Evolutionary conservation across 2,329 filamentous ascomycete genomes (phyloP), one percentile per base, ranked within the genome.

Genomic region (Metarhizium anisopliae): DNA sequence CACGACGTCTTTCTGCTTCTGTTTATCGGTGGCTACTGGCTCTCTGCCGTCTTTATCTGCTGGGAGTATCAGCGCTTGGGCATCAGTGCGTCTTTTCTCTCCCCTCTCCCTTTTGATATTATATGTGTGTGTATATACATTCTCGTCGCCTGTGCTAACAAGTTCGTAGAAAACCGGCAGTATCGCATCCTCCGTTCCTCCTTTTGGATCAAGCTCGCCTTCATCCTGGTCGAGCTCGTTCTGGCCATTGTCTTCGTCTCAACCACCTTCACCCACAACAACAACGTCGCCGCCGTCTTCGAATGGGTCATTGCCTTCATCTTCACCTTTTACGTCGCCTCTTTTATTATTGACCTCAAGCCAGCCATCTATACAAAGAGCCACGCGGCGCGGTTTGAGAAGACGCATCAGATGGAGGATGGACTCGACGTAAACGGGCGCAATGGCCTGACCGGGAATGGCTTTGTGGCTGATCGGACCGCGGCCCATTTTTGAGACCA

Each of bases 41-140:
- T 96, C 55, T 90, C 86, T 4, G 92, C 93, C 55, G 80, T 96
- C 62, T 93, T 92, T 71, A 87, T 93, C 61, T 96, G 92, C 75
- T 85, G 83, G 74, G 91, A 96, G 70, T 96, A 95, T 70, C 87
- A 94, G 65, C 85, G 89, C 2, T 79, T 97, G 1, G 90, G 91
- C 30, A 84, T 87, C 54, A 86, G 81, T 82, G 70, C 54, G 79
- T 74, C 38, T 16, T 49, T 51, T 30, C 45, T 13, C 45, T 43
- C 20, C 53, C 25, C n/a, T 10, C 38, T 11, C 47, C n/a, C 38
- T 29, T 18, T 14, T 14, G 25, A 25, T 25, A 25, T 25, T 25
- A 25, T 25, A 2, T 20, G 20, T 20, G 20, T 20, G 20, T 25
- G 1, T 25, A 25, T 25, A 25, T 25, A 25, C 25, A 25, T 25